A percentile compares a stretch with the other conserved stretches of the same genome.
Evolutionary conservation across 305 asterid genomes (phyloP).

Genomic region (Solanum aculeatissimum): DNA sequence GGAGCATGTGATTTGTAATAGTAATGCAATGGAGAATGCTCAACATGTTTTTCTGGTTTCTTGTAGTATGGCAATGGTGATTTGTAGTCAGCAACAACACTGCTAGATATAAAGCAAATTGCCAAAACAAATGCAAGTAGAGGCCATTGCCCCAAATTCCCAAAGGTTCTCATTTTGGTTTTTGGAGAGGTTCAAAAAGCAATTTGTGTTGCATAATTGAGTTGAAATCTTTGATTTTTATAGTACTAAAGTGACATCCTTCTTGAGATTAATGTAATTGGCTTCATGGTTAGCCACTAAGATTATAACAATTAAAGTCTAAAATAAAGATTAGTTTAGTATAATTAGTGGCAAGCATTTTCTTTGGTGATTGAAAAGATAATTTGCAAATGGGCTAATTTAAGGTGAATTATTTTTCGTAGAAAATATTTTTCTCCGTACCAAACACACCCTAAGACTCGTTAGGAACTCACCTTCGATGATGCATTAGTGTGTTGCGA

Average conservation of each 20-base stretch:
- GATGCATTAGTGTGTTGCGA: neutral
- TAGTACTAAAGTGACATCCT: neutral
- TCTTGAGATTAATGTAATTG: neutral
- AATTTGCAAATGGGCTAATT: neutral
- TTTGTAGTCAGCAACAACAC: neutral
- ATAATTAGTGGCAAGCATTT: neutral
- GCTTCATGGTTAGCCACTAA: neutral
- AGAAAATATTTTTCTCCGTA: neutral
- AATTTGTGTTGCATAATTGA: neutral
- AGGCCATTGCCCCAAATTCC: neutral
- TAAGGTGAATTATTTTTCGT: neutral
- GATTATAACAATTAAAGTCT: neutral
- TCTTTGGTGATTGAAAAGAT: neutral
- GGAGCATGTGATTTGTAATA: neutral
- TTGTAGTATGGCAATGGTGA: neutral
- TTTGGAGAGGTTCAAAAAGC: too few relatives aligned
- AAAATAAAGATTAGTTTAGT: neutral
- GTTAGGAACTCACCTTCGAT: neutral
- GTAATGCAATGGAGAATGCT: neutral
- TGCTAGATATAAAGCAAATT: neutral
- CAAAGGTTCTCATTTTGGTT: neutral
- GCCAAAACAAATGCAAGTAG: neutral
- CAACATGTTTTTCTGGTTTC: neutral
- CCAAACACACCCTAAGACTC: neutral
- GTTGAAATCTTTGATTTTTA: neutral